These are phyloP conservation scores for Corynespora cassiicola DNA, from an alignment of 2,329 filamentous ascomycete genomes.

Conservation along the genomic window DNA sequence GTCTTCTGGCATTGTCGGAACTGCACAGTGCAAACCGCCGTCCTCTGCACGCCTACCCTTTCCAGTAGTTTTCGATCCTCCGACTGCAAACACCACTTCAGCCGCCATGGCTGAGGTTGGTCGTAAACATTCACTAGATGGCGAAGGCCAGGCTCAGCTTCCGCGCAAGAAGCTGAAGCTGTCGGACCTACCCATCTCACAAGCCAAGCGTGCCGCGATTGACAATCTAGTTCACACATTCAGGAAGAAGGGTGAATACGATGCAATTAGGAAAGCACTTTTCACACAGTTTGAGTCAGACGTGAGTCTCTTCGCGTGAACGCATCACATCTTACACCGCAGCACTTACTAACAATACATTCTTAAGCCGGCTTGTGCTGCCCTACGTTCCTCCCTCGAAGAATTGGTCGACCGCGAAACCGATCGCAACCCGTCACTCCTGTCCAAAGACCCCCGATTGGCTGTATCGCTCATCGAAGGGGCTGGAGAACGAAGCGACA, in stretches of 20 bases:
- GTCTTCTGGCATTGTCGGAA: no score
- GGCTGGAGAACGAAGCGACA: slow-evolving; percentile 75
- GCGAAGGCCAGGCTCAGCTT: slow-evolving; percentile 35
- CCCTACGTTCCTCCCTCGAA: slow-evolving; percentile 71
- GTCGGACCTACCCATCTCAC: slow-evolving; percentile 76
- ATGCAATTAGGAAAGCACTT: slow-evolving; percentile 76
- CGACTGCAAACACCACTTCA: no score
- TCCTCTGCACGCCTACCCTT: no score
- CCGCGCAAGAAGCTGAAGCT: slow-evolving; percentile 70
- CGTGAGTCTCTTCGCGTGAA: slow-evolving; percentile 53
- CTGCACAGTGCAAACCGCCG: no score
- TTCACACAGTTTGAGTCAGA: slow-evolving; percentile 77
- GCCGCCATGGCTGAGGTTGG: slow-evolving; percentile 39
- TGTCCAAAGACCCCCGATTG: slow-evolving; percentile 76
- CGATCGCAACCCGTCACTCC: slow-evolving; percentile 74
- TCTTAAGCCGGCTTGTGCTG: slow-evolving; percentile 70
- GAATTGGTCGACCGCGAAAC: slow-evolving; percentile 76
- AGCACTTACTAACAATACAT: not conserved
- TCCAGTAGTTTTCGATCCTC: no score
- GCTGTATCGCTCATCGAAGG: slow-evolving; percentile 79
- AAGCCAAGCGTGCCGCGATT: slow-evolving; percentile 75
- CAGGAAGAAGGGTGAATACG: slow-evolving; percentile 87
- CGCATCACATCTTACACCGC: not conserved
- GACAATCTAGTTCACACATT: slow-evolving; percentile 79
- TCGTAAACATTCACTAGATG: slow-evolving; percentile 38